Conservation (phyloP, 352 stramenopile genomes). For the Phytophthora macrochlamydospora region DNA sequence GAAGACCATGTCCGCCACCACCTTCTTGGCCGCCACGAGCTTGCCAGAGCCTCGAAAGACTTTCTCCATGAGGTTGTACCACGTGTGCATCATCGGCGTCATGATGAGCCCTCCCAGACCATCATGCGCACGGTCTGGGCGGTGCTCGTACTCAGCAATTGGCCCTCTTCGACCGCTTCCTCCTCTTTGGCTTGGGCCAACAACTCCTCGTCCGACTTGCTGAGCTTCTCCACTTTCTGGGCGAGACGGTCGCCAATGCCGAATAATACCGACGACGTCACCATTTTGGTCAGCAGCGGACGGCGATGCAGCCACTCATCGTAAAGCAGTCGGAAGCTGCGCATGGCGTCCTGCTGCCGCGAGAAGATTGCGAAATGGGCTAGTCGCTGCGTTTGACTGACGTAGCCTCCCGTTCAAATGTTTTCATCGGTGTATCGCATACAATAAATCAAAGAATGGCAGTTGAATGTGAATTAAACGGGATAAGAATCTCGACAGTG, state of each 20-base stretch:
- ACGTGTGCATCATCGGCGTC: constrained; percentile 87
- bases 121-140: constrained; percentile 54
- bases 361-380: neutral
- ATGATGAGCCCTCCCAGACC: constrained; percentile 84
- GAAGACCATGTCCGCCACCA: constrained; percentile 33
- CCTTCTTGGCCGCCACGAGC: constrained; percentile 26
- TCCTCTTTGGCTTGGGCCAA: neutral
- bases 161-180: constrained; percentile 4
- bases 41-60: constrained; percentile 21
- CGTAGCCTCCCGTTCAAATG: no score
- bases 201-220: constrained; percentile 4
- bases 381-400: neutral
- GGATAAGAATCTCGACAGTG: no score
- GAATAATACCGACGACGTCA: constrained; percentile 61
- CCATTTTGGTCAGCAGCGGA: constrained; percentile 67
- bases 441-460: no score
- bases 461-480: no score
- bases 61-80: constrained; percentile 84
- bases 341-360: constrained; percentile 15
- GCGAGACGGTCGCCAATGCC: constrained; percentile 57
- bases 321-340: constrained; percentile 49
- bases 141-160: constrained; percentile 7
- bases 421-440: no score
- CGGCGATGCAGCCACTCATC: constrained; percentile 43
- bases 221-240: constrained; percentile 43